Conservation (phyloP, 2,329 filamentous ascomycete species). For the Penicillium paneum region DNA sequence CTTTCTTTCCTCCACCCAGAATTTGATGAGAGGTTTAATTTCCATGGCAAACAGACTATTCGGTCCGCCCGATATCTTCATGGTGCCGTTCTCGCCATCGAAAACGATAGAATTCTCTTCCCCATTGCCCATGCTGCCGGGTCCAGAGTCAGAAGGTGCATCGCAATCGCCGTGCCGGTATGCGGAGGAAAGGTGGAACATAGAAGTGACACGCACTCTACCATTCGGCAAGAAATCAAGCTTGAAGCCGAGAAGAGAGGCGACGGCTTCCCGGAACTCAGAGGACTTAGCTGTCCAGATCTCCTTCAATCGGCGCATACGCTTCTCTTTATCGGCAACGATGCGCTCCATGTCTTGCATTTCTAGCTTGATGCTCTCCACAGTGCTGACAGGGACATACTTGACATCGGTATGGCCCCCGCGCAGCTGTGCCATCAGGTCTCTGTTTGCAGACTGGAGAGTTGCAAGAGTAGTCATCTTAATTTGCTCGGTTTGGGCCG, state of each 20-base stretch:
- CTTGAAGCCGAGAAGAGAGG: conserved; percentile 87
- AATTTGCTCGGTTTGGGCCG: conserved; percentile 76
- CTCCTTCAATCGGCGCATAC: conserved; percentile 79
- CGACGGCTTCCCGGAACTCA: conserved; percentile 94
- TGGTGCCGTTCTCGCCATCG: conserved; percentile 89
- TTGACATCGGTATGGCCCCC: conserved; percentile 50
- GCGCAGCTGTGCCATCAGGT: conserved; percentile 71
- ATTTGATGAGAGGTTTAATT: conserved; percentile 82
- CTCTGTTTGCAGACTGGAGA: conserved; percentile 77
- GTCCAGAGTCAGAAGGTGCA: conserved; percentile 58
- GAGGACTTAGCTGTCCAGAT: conserved; percentile 88
- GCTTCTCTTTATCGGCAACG: conserved; percentile 71
- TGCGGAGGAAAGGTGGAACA: conserved; percentile 68
- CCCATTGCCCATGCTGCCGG: conserved; percentile 45
- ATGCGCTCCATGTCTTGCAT: conserved; percentile 68
- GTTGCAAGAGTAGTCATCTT: conserved; percentile 76
- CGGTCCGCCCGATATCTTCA: conserved; percentile 94
- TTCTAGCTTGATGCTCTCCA: conserved; percentile 72
- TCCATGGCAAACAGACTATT: conserved; percentile 80
- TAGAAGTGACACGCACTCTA: conserved; percentile 84
- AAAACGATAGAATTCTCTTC: conserved; percentile 68
- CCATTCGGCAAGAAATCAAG: conserved; percentile 96
- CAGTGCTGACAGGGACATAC: conserved; percentile 70
- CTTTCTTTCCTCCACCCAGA: conserved; percentile 92
- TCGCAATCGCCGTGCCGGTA: conserved; percentile 45